Percentiles rank a stretch among this genome's conserved stretches.
These are phyloP conservation scores for Amyloporia xantha DNA, from an alignment of 768 basidiomycete species.

Conservation along the genomic window DNA sequence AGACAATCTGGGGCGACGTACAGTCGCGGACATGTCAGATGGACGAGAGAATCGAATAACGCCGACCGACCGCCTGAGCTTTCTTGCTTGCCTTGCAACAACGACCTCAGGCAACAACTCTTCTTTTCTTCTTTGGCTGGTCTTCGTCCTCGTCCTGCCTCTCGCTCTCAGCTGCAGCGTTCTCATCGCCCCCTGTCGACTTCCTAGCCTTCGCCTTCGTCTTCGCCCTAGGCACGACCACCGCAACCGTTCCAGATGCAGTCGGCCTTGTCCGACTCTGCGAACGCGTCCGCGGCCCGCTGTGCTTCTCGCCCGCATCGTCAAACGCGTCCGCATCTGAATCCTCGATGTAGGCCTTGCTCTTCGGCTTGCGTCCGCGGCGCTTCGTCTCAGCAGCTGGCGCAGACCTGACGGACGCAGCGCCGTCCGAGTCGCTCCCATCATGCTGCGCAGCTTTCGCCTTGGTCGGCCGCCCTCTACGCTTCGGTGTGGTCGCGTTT, in stretches of 20 bases:
- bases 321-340: conserved; percentile 16
- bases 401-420: conserved; percentile 9
- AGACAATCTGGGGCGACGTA: too few relatives aligned
- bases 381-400: conserved; percentile 8
- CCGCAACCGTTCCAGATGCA: background rate
- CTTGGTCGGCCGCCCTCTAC: conserved; percentile 15
- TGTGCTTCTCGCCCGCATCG: conserved; percentile 2
- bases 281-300: conserved; percentile 13
- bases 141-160: conserved; percentile 15
- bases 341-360: conserved; percentile 15
- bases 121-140: conserved; percentile 23
- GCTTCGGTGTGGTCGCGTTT: conserved; percentile 1
- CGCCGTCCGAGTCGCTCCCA: conserved; percentile 13
- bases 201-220: conserved; percentile 10
- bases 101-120: conserved; percentile 10
- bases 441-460: conserved; percentile 4
- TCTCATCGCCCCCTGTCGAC: conserved; percentile 8
- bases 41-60: too few relatives aligned
- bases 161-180: conserved; percentile 8
- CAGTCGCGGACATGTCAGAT: too few relatives aligned
- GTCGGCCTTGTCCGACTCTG: conserved; percentile 13
- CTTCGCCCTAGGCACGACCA: conserved; percentile 5
- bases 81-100: too few relatives aligned
- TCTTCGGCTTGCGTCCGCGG: conserved; percentile 17
- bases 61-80: too few relatives aligned